Evolutionary conservation across 2,329 filamentous ascomycete genomes (phyloP).

Genomic region (Xylaria hypoxylon): DNA sequence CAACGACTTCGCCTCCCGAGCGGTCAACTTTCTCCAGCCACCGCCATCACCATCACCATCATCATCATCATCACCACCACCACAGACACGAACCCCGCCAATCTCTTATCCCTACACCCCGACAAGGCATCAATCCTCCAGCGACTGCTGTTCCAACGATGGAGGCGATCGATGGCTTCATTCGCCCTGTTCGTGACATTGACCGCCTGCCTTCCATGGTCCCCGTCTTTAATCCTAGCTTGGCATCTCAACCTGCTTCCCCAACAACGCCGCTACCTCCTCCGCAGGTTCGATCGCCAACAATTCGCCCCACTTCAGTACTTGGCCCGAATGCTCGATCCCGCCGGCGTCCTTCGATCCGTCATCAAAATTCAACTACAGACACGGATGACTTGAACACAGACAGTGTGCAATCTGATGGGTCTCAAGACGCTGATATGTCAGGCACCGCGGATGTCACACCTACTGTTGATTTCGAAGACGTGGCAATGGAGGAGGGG

Average conservation of each 20-base stretch:
- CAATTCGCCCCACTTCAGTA: conserved; percentile 64
- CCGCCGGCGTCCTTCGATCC: conserved; percentile 83
- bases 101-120: conserved; percentile 61
- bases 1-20: conserved; percentile 77
- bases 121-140: conserved; percentile 72
- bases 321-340: conserved; percentile 66
- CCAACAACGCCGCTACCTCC: conserved; percentile 85
- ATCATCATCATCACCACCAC: conserved; percentile 60
- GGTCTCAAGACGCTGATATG: conserved; percentile 80
- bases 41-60: conserved; percentile 64
- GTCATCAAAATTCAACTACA: conserved; percentile 90
- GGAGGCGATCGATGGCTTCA: conserved; percentile 77
- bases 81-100: conserved; percentile 62
- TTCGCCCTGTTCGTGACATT: conserved; percentile 82
- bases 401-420: conserved; percentile 85
- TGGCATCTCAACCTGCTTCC: conserved; percentile 90
- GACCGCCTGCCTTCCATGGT: conserved; percentile 88
- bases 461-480: conserved; percentile 84
- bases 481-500: conserved; percentile 81
- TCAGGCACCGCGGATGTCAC: conserved; percentile 84
- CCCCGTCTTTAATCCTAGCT: conserved; percentile 73
- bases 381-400: conserved; percentile 88
- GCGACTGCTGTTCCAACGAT: conserved; percentile 74
- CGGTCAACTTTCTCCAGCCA: conserved; percentile 69
- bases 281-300: conserved; percentile 69